Base-by-base conservation (phyloP, 169 alveolate species). In the Plasmodium malariae region DNA sequence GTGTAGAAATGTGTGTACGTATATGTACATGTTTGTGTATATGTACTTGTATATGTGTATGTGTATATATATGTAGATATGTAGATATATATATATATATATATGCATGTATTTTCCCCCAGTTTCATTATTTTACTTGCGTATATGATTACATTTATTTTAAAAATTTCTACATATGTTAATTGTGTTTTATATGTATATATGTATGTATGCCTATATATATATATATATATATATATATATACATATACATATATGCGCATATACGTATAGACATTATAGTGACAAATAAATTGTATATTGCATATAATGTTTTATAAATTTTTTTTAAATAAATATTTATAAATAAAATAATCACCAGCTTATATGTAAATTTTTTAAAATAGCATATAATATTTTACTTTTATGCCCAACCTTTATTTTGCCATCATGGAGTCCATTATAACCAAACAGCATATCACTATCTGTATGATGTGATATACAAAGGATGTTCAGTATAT, bases 301-400 rank as follows among this genome's bases (percentile, higher is more conserved):
- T 51, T 43, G 21, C 67, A 76, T 54, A 68, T 21, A 76, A 63
- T 62, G 69, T 76, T 76, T 76, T 76, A 60, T 60, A 43, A 76
- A 32, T 76, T 76, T 76, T 76, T 74, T 74, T 76, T 74, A 74
- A 76, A 76, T 62, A 76, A 60, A 60, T 76, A 76, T 63, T 76
- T 76, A 76, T 76, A 76, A 76, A 76, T 76, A 76, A 62, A 62
- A 62, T 76, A 37, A 55, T 59, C 14, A 65, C 74, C 24, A 74
- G 59, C 14, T 57, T 59, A 11, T 40, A 34, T 74, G 88, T 74
- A 74, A 65, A 68, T 68, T 68, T 68, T 68, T 68, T 68, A 37
- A 68, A 68, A 68, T 68, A 68, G 36, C 12, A n/a, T n/a, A n/a
- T 55, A 17, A n/a, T 17, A 55, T 55, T 55, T 55, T 55, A 55